These are phyloP conservation scores for Argentina anserina DNA, from an alignment of 306 rosid species.

Conservation along the genomic window DNA sequence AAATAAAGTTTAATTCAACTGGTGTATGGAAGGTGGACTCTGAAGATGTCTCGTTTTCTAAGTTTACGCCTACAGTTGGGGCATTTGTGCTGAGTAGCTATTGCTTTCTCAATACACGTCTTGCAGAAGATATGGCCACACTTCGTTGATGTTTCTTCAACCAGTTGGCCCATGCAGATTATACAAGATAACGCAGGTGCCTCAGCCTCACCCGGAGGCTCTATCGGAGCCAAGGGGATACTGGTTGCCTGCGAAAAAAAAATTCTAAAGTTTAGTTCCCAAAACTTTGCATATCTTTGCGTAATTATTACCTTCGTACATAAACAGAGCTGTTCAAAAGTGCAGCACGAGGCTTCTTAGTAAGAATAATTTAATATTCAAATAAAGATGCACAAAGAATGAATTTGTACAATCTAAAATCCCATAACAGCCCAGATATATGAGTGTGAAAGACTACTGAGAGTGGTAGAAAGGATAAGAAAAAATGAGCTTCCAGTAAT, in stretches of 20 bases:
- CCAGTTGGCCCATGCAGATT: constrained; percentile 24
- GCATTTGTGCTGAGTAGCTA: constrained; percentile 32
- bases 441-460: background rate
- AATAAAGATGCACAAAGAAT: background rate
- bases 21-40: constrained; percentile 40
- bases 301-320: background rate
- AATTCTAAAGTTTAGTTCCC: background rate
- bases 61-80: constrained; percentile 43
- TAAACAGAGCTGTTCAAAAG: background rate
- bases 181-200: constrained; percentile 18
- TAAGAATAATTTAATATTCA: background rate
- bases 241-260: constrained; percentile 9
- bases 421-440: background rate
- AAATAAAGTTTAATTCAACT: constrained; percentile 7
- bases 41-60: constrained; percentile 25
- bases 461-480: background rate
- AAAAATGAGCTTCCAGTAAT: background rate
- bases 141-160: constrained; percentile 44
- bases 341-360: background rate
- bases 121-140: constrained; percentile 61
- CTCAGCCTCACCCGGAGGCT: background rate
- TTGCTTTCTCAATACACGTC: constrained; percentile 37
- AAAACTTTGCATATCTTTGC: background rate
- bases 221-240: background rate
- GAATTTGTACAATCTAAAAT: background rate